A percentile compares a stretch with the other conserved stretches of the same genome.
Evolutionary conservation across 306 rosid species (phyloP).

Genomic region (Sophora flavescens): DNA sequence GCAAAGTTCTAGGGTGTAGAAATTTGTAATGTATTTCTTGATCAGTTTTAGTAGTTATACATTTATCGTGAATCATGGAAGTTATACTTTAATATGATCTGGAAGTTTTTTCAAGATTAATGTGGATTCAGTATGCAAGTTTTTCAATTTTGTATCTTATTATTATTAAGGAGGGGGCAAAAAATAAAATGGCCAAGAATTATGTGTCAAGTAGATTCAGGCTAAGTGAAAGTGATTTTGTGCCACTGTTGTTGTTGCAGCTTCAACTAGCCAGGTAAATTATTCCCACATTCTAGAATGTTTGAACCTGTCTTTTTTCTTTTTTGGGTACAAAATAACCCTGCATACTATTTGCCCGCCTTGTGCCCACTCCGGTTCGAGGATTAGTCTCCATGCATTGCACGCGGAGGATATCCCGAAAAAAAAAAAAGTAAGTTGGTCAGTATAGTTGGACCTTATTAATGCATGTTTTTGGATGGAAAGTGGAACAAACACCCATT

Average conservation of each 20-base stretch:
- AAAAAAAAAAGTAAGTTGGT: no score
- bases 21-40: constrained; percentile 32
- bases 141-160: not conserved
- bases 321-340: not conserved
- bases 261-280: not conserved
- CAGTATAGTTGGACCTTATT: no score
- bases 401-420: no score
- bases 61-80: constrained; percentile 16
- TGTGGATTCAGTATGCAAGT: not conserved
- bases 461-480: not conserved
- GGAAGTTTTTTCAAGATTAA: not conserved
- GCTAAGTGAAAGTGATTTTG: not conserved
- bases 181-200: not conserved
- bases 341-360: no score
- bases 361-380: no score
- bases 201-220: not conserved
- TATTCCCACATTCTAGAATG: not conserved
- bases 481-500: no score
- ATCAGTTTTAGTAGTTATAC: constrained; percentile 29
- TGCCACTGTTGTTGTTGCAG: not conserved
- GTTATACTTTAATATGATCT: constrained; percentile 32
- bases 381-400: no score
- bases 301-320: not conserved
- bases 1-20: constrained; percentile 8
- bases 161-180: not conserved